Evolutionary conservation across 176 grass and related monocot genomes (phyloP), one percentile per base, ranked within the genome.

Genomic region (Zoysia japonica): DNA sequence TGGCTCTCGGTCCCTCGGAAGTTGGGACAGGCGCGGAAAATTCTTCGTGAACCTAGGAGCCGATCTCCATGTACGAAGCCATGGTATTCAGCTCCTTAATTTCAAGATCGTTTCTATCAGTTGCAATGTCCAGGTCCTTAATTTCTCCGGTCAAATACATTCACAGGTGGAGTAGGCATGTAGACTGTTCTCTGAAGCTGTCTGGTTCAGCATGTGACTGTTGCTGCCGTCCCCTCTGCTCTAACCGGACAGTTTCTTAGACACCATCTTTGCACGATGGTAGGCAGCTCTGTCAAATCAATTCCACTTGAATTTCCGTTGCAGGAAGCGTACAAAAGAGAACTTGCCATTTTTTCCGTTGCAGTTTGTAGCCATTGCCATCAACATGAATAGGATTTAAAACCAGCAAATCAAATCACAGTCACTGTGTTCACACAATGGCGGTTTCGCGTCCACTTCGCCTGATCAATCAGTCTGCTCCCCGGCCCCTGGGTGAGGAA

Each of bases 381-480:
- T 45, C 55, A 7, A 37, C n/a, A 42, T 38, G 73, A 67, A 67
- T 59, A 42, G 2, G 85, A 67, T 49, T 5, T 2, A 9, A 69
- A 74, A 6, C 50, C 53, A 41, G 74, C 74, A 9, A 13, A 49
- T 5, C 1, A 2, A 10, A 16, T 2, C 61, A 10, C 67, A 11
- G 36, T 20, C 15, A 28, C 28, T 28, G 28, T 28, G 28, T 28
- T 28, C 28, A 10, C 4, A 9, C 2, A 38, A 7, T 10, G 55
- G 70, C 56, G 47, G 79, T 87, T 87, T 28, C 5, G 75, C 19
- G 71, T 74, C 78, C 53, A n/a, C 60, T 48, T 35, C 55, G 41
- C 64, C 38, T 6, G 64, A 40, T 50, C 60, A 7, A 28, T 11
- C 66, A 57, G 57, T 15, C 7, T 3, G 3, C 28, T 28, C 28